Base-by-base conservation (phyloP, 495 filamentous ascomycete species). In the Penicillium mononematosum region DNA sequence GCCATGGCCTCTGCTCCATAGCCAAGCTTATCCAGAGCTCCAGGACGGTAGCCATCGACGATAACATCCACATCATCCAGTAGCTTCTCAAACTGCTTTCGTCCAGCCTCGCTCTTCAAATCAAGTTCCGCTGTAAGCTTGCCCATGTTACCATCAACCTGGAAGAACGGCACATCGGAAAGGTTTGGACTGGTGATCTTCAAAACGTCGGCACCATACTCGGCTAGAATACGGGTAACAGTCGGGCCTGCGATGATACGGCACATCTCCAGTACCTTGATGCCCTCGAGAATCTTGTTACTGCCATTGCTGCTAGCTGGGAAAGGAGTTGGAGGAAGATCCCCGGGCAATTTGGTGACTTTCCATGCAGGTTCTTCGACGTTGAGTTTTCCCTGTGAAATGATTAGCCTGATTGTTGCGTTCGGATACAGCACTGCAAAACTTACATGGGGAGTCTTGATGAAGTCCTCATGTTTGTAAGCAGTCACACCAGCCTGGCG, bases 81-180 rank as follows among this genome's bases (percentile, higher is more conserved):
- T 8, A 88, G 80, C 38, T 74, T 73, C 43, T 83, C 79, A 58
- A 91, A 88, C n/a, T 70, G 63, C 24, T 68, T 64, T 1, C 82
- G 75, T 55, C 83, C 85, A 32, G 73, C 68, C 1, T 75, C 63
- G 55, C 65, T 73, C 55, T 83, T 83, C 20, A 91, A 75, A 58
- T 90, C 80, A 14, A 91, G 71, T 47, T 80, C 76, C 7, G 77
- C 72, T 19, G 78, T 72, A 47, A 77, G 77, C 66, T 90, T 91
- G 55, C 88, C 86, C 63, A 85, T 83, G 69, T 92, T 91, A 43
- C 85, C 85, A 60, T 90, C 88, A 10, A 91, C 85, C 67, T 90
- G 88, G 76, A 90, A 91, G 75, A 90, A 89, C 0, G 88, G 87
- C 10, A 91, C 88, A 55, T 91, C 88, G 14, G 83, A 83, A 24